phyloP scores from a whole-genome alignment of 257 asterid species.

The Leonotis leonurus region DNA sequence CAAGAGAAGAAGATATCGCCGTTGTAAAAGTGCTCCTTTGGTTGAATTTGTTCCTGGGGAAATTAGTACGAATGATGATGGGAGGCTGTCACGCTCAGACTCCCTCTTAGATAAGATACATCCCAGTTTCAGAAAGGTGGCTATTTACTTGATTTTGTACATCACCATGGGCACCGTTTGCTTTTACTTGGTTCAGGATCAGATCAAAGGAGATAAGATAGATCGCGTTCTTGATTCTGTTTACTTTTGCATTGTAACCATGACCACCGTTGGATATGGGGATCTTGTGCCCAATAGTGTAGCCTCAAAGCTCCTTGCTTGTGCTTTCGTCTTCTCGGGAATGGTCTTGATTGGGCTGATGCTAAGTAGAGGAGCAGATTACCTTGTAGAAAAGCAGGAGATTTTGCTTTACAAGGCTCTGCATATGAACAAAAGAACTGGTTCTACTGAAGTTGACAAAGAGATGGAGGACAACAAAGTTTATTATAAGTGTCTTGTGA shows the following conservation, averaged over 20 bases:
- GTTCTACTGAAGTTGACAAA: conserved; percentile 36
- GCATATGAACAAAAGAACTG: conserved; percentile 34
- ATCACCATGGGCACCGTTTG: conserved; percentile 50
- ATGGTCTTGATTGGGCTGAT: conserved; percentile 62
- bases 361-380: conserved; percentile 81
- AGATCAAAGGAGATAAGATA: conserved; percentile 56
- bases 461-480: conserved; percentile 58
- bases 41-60: conserved; percentile 42
- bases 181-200: conserved; percentile 51
- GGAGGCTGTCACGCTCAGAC: conserved; percentile 17
- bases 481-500: conserved; percentile 44
- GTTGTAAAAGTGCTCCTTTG: conserved; percentile 73
- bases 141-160: conserved; percentile 43
- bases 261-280: conserved; percentile 96
- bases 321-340: conserved; percentile 82
- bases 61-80: conserved; percentile 20
- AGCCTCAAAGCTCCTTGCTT: conserved; percentile 68
- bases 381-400: conserved; percentile 78
- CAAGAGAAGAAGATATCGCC: conserved; percentile 47
- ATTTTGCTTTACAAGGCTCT: conserved; percentile 51
- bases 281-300: conserved; percentile 71
- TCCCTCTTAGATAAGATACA: conserved; percentile 39
- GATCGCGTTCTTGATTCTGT: conserved; percentile 67
- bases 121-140: conserved; percentile 45
- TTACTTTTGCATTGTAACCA: conserved; percentile 89